Conservation (phyloP, 129 eudicot species). For the Escallonia rubra region DNA sequence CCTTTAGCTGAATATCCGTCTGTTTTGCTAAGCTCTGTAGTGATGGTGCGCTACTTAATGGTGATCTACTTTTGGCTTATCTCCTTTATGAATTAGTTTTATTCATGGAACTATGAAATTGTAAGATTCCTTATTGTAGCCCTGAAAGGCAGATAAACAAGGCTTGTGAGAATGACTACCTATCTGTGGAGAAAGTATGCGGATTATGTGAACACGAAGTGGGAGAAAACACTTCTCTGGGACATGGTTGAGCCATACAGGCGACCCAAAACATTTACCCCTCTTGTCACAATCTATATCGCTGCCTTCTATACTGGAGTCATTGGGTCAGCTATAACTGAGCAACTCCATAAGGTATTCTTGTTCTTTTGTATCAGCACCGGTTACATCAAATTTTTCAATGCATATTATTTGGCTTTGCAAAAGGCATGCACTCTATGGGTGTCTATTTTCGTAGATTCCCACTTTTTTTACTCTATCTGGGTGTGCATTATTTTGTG, state of each 20-base stretch:
- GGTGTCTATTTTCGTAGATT: too few species aligned
- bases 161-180: constrained; percentile 44
- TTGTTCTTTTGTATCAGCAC: neutral
- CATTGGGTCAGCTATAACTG: constrained; percentile 85
- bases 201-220: constrained; percentile 59
- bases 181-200: constrained; percentile 89
- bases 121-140: neutral
- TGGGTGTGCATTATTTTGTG: too few species aligned
- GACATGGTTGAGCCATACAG: constrained; percentile 89
- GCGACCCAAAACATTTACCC: constrained; percentile 83
- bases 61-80: too few species aligned
- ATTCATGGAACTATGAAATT: neutral
- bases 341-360: constrained; percentile 79
- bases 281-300: constrained; percentile 69
- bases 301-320: constrained; percentile 82
- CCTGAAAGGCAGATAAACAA: neutral
- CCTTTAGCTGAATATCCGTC: too few species aligned
- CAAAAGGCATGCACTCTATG: too few species aligned
- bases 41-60: too few species aligned
- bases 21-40: too few species aligned
- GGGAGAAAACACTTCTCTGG: constrained; percentile 83
- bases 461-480: too few species aligned
- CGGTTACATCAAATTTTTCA: neutral
- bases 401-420: too few species aligned
- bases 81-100: too few species aligned